Percentiles rank a stretch among this genome's conserved stretches.
Evolutionary conservation across 352 stramenopile genomes (phyloP).

Genomic region (Phytophthora chlamydospora): DNA sequence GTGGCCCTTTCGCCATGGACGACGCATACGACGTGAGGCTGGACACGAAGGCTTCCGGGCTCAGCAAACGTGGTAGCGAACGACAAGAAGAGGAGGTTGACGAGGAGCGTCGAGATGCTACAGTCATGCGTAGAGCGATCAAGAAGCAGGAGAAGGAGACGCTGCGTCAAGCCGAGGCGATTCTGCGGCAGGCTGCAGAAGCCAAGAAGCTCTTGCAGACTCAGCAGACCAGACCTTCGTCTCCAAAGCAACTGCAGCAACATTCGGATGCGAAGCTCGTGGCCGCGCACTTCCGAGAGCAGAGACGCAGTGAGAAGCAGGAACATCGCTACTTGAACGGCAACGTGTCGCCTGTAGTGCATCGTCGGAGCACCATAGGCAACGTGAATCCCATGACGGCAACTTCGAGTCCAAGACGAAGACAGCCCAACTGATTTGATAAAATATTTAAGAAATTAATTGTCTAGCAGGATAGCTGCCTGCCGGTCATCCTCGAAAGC

Average conservation of each 20-base stretch:
- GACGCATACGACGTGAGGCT: conserved; percentile 1
- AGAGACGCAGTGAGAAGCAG: conserved; percentile 42
- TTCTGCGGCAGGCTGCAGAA: conserved; percentile 36
- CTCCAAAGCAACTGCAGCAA: conserved; percentile 14
- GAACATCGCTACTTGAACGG: conserved; percentile 41
- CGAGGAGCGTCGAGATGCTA: conserved; percentile 26
- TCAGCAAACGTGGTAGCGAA: conserved; percentile 3
- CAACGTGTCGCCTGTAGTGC: conserved; percentile 14
- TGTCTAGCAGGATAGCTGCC: neutral
- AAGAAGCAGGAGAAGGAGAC: conserved; percentile 56
- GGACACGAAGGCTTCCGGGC: neutral
- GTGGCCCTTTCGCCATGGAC: neutral
- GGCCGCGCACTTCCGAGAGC: conserved; percentile 55
- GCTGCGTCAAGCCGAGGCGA: conserved; percentile 50
- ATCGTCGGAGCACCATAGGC: conserved; percentile 8
- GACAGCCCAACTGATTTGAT: conserved; percentile 16
- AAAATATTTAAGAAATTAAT: conserved; percentile 27
- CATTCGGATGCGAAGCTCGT: conserved; percentile 37
- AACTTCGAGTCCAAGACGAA: conserved; percentile 20
- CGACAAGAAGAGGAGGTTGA: conserved; percentile 23
- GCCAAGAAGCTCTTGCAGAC: conserved; percentile 16
- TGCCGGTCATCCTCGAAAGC: conserved; percentile 36
- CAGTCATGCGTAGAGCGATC: conserved; percentile 34
- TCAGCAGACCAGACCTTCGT: conserved; percentile 6
- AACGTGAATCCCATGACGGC: neutral